Evolutionary conservation across 2,329 filamentous ascomycete species (phyloP).

Genomic region (Thielaviopsis musarum): DNA sequence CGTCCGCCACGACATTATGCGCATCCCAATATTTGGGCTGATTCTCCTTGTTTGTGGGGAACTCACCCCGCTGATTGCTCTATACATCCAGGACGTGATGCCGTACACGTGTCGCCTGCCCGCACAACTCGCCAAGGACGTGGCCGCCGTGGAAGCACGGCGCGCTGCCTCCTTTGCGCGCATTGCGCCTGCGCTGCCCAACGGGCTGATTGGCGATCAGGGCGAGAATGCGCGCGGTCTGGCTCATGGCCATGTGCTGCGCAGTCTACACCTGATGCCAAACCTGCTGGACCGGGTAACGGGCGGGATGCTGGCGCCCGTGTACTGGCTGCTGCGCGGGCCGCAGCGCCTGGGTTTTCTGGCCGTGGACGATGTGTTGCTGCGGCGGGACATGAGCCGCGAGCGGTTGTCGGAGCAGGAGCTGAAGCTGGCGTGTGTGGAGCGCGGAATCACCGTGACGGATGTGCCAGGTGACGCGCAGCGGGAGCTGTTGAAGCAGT

Average conservation of each 20-base stretch:
- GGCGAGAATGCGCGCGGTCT: constrained; percentile 1
- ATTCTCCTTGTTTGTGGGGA: constrained; percentile 69
- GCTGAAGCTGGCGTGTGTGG: constrained; percentile 51
- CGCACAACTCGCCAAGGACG: constrained; percentile 40
- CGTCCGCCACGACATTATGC: constrained; percentile 53
- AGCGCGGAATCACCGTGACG: constrained; percentile 45
- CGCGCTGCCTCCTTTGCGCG: constrained; percentile 32
- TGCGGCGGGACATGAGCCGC: constrained; percentile 37
- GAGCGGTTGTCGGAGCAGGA: constrained; percentile 45
- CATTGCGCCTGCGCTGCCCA: constrained; percentile 19
- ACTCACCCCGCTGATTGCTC: constrained; percentile 65
- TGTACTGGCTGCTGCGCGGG: constrained; percentile 38
- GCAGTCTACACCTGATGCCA: constrained; percentile 28
- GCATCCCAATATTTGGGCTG: constrained; percentile 62
- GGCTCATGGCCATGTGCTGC: constrained; percentile 23
- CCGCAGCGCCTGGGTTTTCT: constrained; percentile 43
- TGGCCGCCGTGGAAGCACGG: constrained; percentile 26
- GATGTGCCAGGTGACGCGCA: constrained; percentile 41
- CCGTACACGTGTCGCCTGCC: constrained; percentile 76
- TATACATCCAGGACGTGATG: constrained; percentile 52
- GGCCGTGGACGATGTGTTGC: constrained; percentile 51
- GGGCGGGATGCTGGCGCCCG: constrained; percentile 29
- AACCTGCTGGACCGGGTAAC: constrained; percentile 33
- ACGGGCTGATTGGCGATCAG: constrained; percentile 18
- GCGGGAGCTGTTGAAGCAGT: constrained; percentile 26